Base-by-base conservation (phyloP, 352 stramenopile species). In the Blastocystis sp. region DNA sequence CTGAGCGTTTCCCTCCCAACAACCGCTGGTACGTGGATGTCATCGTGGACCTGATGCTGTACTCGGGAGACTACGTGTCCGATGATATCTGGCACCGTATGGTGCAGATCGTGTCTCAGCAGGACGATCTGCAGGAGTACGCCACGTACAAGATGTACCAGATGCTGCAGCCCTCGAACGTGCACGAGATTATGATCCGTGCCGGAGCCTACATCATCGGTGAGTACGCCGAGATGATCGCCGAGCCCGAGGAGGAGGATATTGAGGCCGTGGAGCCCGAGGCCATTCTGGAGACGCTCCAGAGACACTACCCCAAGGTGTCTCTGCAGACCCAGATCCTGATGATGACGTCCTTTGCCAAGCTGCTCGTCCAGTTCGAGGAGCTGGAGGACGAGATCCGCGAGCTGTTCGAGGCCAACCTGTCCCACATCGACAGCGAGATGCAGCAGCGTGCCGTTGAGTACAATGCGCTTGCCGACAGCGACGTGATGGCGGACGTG, bases 81-180 rank as follows among this genome's bases (percentile, higher is more conserved):
- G 91, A 91, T 69, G 91, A 95, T 64, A 96, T 98, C 46, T 98
- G 95, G 96, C 94, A 97, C 88, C 93, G 95, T 61, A 94, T 97
- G n/a, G 94, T 99, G 42, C 94, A 98, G 89, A 97, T 99, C 88
- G 93, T 98, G 36, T 98, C 94, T 24, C 98, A 98, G 90, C 94
- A 97, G 84, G 93, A 95, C 51, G 93, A 97, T 84, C 86, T 98
- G 54, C 94, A 97, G 86, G 90, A 91, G 38, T 98, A 98, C 89
- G 94, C 94, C 0, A 93, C 93, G 4, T 90, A 95, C 73, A 94
- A 95, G 69, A 91, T 98, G 88, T 96, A 97, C 87, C 92, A 94
- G 21, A 92, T 92, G n/a, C 91, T 97, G 59, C 94, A 96, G 88
- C 91, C 93, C 29, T 91, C 92, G 76, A 92, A 92, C 64, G 94